These are phyloP conservation scores for Leishmania gerbilli DNA, from an alignment of 208 protist species.

Conservation along the genomic window DNA sequence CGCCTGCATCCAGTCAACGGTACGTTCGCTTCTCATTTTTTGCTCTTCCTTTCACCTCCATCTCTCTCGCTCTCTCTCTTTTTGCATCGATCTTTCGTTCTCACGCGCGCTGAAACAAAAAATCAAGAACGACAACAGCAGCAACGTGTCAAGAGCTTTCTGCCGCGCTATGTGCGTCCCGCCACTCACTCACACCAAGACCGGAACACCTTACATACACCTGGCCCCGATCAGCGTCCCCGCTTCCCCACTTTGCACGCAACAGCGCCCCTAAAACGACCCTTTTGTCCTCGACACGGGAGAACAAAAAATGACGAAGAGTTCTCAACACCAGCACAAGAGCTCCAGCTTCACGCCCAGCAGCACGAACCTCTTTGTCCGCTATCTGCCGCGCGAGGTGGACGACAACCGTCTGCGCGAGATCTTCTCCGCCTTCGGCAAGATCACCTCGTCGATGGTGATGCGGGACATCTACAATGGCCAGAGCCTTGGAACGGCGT, in stretches of 20 bases:
- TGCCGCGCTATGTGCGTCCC: no score
- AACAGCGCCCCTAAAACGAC: neutral
- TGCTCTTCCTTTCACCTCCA: neutral
- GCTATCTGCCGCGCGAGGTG: constrained; percentile 33
- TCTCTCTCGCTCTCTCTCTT: neutral
- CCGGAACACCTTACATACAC: neutral
- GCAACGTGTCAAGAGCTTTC: no score
- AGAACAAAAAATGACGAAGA: neutral
- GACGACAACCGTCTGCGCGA: constrained; percentile 35
- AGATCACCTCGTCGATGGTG: constrained; percentile 44
- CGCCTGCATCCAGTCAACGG: no score
- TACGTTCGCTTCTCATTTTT: neutral
- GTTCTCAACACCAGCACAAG: neutral
- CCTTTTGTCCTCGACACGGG: neutral
- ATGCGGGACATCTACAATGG: constrained; percentile 59
- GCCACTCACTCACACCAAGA: neutral
- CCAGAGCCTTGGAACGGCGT: constrained; percentile 41
- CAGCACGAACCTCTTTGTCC: constrained; percentile 54
- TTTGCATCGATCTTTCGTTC: neutral
- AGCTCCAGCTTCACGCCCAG: neutral
- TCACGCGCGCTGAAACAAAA: neutral
- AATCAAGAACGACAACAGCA: no score
- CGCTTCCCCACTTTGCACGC: neutral
- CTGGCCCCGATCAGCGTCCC: neutral
- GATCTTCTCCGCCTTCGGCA: constrained; percentile 40